Evolutionary conservation across 169 alveolate species (phyloP).

Genomic region (Babesia sp.): DNA sequence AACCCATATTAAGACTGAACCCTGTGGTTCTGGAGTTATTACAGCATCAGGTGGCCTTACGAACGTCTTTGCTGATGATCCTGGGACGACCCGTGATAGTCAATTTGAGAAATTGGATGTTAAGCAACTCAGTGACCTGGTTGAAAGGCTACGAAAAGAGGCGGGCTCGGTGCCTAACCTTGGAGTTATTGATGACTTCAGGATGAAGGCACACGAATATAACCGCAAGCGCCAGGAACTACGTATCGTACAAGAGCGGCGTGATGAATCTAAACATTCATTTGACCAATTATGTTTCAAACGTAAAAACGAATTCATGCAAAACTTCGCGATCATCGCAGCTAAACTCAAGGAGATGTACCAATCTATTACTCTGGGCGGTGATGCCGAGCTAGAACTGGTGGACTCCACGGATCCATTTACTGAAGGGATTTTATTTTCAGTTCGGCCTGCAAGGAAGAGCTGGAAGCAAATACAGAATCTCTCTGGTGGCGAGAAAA

Average conservation of each 20-base stretch:
- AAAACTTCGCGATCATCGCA: slow-evolving; percentile 81
- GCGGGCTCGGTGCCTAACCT: slow-evolving; percentile 60
- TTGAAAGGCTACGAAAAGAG: slow-evolving; percentile 67
- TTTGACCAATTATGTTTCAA: slow-evolving; percentile 69
- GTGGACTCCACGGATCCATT: slow-evolving; percentile 96
- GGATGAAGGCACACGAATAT: slow-evolving; percentile 68
- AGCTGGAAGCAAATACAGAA: slow-evolving; percentile 96
- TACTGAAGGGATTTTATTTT: slow-evolving; percentile 94
- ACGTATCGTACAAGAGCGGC: slow-evolving; percentile 40
- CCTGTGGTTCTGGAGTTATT: not conserved
- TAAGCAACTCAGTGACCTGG: slow-evolving; percentile 60
- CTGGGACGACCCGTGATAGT: not conserved
- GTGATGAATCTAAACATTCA: slow-evolving; percentile 62
- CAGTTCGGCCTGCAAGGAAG: slow-evolving; percentile 97
- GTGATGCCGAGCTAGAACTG: slow-evolving; percentile 98
- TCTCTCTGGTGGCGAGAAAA: slow-evolving; percentile 98
- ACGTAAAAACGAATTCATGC: slow-evolving; percentile 78
- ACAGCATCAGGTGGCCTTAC: not conserved
- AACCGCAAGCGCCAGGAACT: slow-evolving; percentile 68
- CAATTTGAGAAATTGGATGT: slow-evolving; percentile 4
- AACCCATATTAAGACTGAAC: not conserved
- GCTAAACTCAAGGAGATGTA: slow-evolving; percentile 86
- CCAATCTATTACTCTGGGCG: slow-evolving; percentile 90
- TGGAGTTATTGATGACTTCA: slow-evolving; percentile 64
- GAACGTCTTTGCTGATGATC: not conserved